Evolutionary conservation across 2,329 filamentous ascomycete species (phyloP), one percentile per base, ranked within the genome.

Genomic region (Stagonosporopsis rhizophila): DNA sequence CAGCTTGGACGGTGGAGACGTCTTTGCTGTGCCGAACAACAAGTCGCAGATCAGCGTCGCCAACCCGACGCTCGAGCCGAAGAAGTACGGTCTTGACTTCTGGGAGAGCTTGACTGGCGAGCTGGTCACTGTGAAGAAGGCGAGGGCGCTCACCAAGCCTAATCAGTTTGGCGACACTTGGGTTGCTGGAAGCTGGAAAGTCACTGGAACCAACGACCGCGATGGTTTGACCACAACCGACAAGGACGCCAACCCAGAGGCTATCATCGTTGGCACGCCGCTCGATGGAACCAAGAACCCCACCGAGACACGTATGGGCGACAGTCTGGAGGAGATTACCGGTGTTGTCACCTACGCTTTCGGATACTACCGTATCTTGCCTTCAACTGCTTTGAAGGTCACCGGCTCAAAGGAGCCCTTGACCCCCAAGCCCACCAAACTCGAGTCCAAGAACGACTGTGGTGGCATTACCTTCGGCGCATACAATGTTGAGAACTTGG

Each of bases 401-500:
- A 76, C 78, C 41, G 68, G 70, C 2, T 80, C 80, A 4, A 73
- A 77, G 28, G 72, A 77, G 8, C 81, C 83, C 2, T 71, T 75
- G 6, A 69, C 84, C 8, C 80, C 83, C 11, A 77, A 81, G 0
- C 72, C 84, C 0, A 83, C 83, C 4, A 79, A 78, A 17, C 80
- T 90, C 32, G 70, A 73, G 23, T 85, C 85, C 62, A 78, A 76
- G 23, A 83, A 83, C 1, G 78, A 78, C 54, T 91, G 89, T 76
- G 78, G 78, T 2, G 85, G 83, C 38, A 75, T 91, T 56, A 89
- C 87, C 1, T 72, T 90, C 22, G 87, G 83, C 45, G 81, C 83
- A 58, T 91, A 90, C 80, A 91, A 91, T 72, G 82, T 89, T 28
- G 86, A 90, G 73, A 91, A 91, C 73, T 79, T 91, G 15, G 76